A percentile compares a stretch with the other conserved stretches of the same genome.
These are phyloP conservation scores for Tuber umbilicatum DNA, from an alignment of 495 filamentous ascomycete species.

Conservation along the genomic window DNA sequence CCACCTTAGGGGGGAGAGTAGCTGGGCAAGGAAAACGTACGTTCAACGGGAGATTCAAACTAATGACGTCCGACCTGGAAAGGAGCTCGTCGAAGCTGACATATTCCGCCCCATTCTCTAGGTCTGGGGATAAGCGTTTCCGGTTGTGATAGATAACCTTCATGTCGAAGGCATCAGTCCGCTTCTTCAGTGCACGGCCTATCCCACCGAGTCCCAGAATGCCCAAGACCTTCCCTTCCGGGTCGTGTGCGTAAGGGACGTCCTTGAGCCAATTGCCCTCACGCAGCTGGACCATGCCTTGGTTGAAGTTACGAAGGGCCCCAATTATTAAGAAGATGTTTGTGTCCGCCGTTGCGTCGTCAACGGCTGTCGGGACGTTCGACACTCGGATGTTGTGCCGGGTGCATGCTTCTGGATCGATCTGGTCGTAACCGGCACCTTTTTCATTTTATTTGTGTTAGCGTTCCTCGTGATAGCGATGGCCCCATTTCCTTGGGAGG, in stretches of 20 bases:
- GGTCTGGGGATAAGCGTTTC: slow-evolving; percentile 49
- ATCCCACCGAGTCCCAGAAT: slow-evolving; percentile 87
- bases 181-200: slow-evolving; percentile 64
- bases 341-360: slow-evolving; percentile 74
- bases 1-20: background rate
- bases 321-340: slow-evolving; percentile 73
- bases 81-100: slow-evolving; percentile 65
- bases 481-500: background rate
- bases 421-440: slow-evolving; percentile 77
- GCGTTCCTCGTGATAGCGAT: background rate
- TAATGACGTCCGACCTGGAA: slow-evolving; percentile 62
- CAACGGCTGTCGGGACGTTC: slow-evolving; percentile 72
- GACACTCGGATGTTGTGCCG: slow-evolving; percentile 60
- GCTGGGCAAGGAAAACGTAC: slow-evolving; percentile 36
- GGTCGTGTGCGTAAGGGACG: slow-evolving; percentile 57
- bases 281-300: slow-evolving; percentile 56
- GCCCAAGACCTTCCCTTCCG: slow-evolving; percentile 59
- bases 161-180: slow-evolving; percentile 64
- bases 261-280: slow-evolving; percentile 54
- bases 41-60: slow-evolving; percentile 68
- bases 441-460: background rate
- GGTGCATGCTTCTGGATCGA: slow-evolving; percentile 65
- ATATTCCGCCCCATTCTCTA: slow-evolving; percentile 58
- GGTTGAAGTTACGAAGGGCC: slow-evolving; percentile 64
- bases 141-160: slow-evolving; percentile 68